These are phyloP conservation scores for Prunus padus DNA, from an alignment of 306 rosid species.

Conservation along the genomic window DNA sequence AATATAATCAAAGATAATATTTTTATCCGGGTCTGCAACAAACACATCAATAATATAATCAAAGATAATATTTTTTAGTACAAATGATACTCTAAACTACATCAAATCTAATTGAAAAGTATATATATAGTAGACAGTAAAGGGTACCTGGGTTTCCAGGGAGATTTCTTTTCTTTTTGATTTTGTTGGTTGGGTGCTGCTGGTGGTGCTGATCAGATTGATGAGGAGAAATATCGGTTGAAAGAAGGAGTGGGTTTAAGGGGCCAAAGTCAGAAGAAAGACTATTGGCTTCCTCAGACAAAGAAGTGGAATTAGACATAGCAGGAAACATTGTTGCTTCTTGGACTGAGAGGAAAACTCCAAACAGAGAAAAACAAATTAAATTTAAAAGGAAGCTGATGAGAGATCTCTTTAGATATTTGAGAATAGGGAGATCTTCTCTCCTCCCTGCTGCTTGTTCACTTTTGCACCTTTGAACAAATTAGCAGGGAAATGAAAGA, in stretches of 20 bases:
- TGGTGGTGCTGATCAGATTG: conserved; percentile 20
- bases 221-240: conserved; percentile 30
- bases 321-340: conserved; percentile 54
- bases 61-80: not conserved
- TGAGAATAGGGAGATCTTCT: conserved; percentile 4
- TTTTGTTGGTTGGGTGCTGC: conserved; percentile 32
- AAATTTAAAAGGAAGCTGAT: not conserved
- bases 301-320: conserved; percentile 73
- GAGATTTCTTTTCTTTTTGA: conserved; percentile 78
- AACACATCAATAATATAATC: not conserved
- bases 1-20: not conserved
- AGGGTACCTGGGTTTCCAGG: conserved; percentile 85
- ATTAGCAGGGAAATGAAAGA: not conserved
- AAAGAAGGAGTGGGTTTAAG: conserved; percentile 36
- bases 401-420: conserved; percentile 28
- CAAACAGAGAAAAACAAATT: conserved; percentile 39
- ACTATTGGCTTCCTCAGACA: conserved; percentile 59
- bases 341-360: conserved; percentile 54
- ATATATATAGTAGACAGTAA: too few relatives aligned
- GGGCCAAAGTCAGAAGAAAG: conserved; percentile 55
- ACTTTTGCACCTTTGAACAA: conserved; percentile 1
- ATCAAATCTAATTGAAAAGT: too few relatives aligned
- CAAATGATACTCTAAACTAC: too few relatives aligned
- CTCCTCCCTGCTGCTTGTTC: not conserved
- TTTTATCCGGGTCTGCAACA: conserved; percentile 72